phyloP scores from a whole-genome alignment of 2,329 filamentous ascomycete genomes.

The Botrytis byssoidea region DNA sequence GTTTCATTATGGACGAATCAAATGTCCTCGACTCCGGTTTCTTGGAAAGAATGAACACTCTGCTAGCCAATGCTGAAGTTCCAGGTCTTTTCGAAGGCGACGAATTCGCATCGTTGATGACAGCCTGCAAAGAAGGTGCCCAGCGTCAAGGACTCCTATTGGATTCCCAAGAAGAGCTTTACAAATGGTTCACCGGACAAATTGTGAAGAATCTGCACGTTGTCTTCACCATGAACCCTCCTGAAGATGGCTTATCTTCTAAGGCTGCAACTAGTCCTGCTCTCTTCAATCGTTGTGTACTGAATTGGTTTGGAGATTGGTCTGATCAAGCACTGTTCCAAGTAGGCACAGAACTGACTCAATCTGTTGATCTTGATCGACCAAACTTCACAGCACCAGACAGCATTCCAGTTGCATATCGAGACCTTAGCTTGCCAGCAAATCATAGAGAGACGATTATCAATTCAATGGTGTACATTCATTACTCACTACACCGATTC shows the following conservation, averaged over 20 bases:
- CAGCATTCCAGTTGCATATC: slow-evolving; percentile 88
- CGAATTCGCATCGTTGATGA: slow-evolving; percentile 97
- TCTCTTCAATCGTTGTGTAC: slow-evolving; percentile 97
- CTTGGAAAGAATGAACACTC: slow-evolving; percentile 97
- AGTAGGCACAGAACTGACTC: slow-evolving; percentile 91
- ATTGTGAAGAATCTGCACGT: slow-evolving; percentile 99
- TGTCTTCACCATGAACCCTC: slow-evolving; percentile 99
- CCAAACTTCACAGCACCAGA: slow-evolving; percentile 83
- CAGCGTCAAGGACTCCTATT: slow-evolving; percentile 92
- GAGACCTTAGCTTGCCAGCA: slow-evolving; percentile 78
- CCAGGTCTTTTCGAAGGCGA: slow-evolving; percentile 99
- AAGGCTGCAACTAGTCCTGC: slow-evolving; percentile 97
- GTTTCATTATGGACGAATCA: slow-evolving; percentile 99
- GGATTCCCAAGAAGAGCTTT: slow-evolving; percentile 98
- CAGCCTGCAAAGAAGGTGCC: slow-evolving; percentile 95
- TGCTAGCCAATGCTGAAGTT: slow-evolving; percentile 98
- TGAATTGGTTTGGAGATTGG: slow-evolving; percentile 99
- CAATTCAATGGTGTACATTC: slow-evolving; percentile 98
- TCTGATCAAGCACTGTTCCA: slow-evolving; percentile 98
- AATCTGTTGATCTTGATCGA: slow-evolving; percentile 92
- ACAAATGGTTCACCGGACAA: slow-evolving; percentile 99
- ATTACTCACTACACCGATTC: slow-evolving; percentile 89
- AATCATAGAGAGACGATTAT: slow-evolving; percentile 89
- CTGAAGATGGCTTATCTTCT: slow-evolving; percentile 88
- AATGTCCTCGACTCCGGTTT: slow-evolving; percentile 99